A percentile compares a stretch with the other conserved stretches of the same genome.
phyloP scores from a whole-genome alignment of 495 filamentous ascomycete genomes.

The Aeminium ludgeri region DNA sequence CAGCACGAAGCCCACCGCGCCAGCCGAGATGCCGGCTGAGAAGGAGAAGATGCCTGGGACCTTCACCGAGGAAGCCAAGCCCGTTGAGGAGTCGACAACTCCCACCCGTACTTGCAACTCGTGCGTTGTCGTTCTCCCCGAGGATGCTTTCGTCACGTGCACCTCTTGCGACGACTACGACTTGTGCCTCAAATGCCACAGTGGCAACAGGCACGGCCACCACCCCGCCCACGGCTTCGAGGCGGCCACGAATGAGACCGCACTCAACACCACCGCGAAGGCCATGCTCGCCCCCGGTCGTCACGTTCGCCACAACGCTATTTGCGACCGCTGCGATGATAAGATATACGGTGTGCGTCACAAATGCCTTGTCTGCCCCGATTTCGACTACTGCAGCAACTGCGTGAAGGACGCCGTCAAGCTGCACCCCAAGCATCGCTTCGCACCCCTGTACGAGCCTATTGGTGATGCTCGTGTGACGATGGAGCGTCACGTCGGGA shows the following conservation, averaged over 20 bases:
- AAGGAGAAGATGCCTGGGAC: conserved; percentile 29
- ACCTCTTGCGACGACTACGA: conserved; percentile 75
- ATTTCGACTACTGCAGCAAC: conserved; percentile 87
- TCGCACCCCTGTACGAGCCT: conserved; percentile 72
- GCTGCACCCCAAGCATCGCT: conserved; percentile 72
- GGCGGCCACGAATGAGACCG: conserved; percentile 39
- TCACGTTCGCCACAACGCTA: conserved; percentile 62
- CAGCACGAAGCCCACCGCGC: conserved; percentile 11
- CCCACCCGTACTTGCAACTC: conserved; percentile 78
- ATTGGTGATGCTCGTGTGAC: conserved; percentile 37
- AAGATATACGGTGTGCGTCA: conserved; percentile 78
- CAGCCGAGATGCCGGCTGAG: conserved; percentile 20
- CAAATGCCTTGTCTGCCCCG: conserved; percentile 94
- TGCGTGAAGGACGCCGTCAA: conserved; percentile 50
- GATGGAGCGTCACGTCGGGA: conserved; percentile 47
- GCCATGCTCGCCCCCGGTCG: conserved; percentile 65
- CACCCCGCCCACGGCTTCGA: conserved; percentile 76
- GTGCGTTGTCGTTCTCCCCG: conserved; percentile 63
- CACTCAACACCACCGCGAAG: conserved; percentile 37
- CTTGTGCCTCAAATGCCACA: conserved; percentile 69
- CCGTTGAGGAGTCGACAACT: conserved; percentile 19
- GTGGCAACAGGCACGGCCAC: conserved; percentile 68
- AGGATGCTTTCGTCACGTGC: conserved; percentile 72
- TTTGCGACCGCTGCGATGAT: conserved; percentile 91
- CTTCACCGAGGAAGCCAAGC: conserved; percentile 25